Percentiles rank a stretch among this genome's conserved stretches.
phyloP scores from a whole-genome alignment of 2,329 filamentous ascomycete genomes.

The Penicillium sp. region DNA sequence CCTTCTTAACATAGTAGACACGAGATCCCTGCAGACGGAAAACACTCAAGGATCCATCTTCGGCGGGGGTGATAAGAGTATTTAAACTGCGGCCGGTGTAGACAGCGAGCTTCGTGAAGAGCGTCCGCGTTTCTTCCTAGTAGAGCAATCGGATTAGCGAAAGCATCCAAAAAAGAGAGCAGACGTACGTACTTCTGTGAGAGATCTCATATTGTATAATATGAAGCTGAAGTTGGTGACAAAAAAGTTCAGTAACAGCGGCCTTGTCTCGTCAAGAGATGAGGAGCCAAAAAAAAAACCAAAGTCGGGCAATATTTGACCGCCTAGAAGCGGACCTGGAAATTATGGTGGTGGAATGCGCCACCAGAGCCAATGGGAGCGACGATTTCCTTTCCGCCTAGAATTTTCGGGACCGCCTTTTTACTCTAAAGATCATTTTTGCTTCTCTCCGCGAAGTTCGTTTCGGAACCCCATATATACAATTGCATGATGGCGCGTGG shows the following conservation, averaged over 20 bases:
- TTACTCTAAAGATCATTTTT: conserved; percentile 14
- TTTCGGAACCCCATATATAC: neutral
- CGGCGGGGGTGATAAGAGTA: conserved; percentile 47
- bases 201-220: conserved; percentile 6
- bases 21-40: conserved; percentile 78
- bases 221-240: conserved; percentile 1
- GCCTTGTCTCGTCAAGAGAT: conserved; percentile 11
- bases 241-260: neutral
- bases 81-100: conserved; percentile 63
- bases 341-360: conserved; percentile 13
- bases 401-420: conserved; percentile 11
- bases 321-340: conserved; percentile 7
- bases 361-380: conserved; percentile 10
- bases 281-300: conserved; percentile 4
- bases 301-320: conserved; percentile 8
- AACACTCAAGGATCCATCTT: conserved; percentile 57
- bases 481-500: conserved; percentile 44
- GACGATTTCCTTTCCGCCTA: neutral
- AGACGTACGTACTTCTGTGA: conserved; percentile 65
- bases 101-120: conserved; percentile 89
- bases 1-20: conserved; percentile 88
- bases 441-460: conserved; percentile 9
- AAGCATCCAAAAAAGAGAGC: conserved; percentile 49
- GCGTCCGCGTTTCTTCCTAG: conserved; percentile 55
- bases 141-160: neutral